Percentiles rank a stretch among this genome's conserved stretches.
Conservation (phyloP, 805 yeast species). For the Cyberlindnera maclurae region DNA sequence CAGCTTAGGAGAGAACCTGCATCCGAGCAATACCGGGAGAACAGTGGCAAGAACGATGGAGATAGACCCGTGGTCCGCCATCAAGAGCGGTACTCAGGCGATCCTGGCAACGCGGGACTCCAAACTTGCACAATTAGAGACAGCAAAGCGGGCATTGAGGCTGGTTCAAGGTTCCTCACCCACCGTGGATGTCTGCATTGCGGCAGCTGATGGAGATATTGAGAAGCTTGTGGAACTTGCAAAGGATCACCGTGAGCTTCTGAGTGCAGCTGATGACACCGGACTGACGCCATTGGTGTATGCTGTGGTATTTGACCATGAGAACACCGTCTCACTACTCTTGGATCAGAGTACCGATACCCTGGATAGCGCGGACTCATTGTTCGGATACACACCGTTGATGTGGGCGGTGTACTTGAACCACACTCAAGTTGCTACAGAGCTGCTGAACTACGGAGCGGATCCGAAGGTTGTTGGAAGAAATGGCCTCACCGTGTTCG, state of each 20-base stretch:
- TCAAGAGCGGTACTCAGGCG: conserved; percentile 1
- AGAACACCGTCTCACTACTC: conserved; percentile 35
- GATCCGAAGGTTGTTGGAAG: conserved; percentile 38
- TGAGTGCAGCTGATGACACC: conserved; percentile 28
- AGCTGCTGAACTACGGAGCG: conserved; percentile 57
- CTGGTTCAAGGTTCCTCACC: conserved; percentile 8
- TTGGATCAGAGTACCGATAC: conserved; percentile 8
- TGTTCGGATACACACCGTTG: conserved; percentile 56
- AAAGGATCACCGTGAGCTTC: conserved; percentile 21
- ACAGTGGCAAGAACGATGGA: conserved; percentile 6
- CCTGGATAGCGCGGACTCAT: conserved; percentile 31
- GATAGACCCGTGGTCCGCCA: conserved; percentile 11
- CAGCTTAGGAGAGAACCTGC: background rate
- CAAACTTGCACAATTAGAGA: conserved; percentile 10
- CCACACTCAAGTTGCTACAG: conserved; percentile 45
- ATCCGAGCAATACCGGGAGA: background rate
- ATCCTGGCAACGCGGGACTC: conserved; percentile 3
- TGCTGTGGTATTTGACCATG: conserved; percentile 48
- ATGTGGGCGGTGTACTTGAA: conserved; percentile 82
- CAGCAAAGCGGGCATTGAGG: conserved; percentile 15
- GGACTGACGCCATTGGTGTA: conserved; percentile 44
- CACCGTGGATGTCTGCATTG: conserved; percentile 21
- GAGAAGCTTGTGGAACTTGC: conserved; percentile 13
- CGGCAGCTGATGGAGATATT: conserved; percentile 33
- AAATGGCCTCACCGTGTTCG: conserved; percentile 44